These are phyloP conservation scores for Lasiosphaeria hispida DNA, from an alignment of 495 filamentous ascomycete genomes.

Conservation along the genomic window DNA sequence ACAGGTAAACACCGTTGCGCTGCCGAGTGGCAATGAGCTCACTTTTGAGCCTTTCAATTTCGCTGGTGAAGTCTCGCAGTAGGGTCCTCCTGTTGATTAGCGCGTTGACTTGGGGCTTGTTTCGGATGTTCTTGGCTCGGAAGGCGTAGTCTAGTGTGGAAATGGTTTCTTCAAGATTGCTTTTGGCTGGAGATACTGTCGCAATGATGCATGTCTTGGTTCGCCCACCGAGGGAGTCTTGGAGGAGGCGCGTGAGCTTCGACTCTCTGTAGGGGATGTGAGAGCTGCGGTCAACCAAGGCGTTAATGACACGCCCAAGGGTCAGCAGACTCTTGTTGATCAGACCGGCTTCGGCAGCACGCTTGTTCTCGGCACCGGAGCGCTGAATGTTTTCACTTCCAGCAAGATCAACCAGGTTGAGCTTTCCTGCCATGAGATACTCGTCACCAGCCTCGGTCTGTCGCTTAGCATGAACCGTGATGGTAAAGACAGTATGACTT, in stretches of 20 bases:
- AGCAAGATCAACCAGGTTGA: constrained; percentile 94
- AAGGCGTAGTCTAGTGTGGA: constrained; percentile 97
- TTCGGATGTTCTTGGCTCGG: constrained; percentile 95
- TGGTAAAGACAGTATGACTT: constrained; percentile 94
- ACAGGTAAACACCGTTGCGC: constrained; percentile 91
- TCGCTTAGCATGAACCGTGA: constrained; percentile 83
- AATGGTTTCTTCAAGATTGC: constrained; percentile 95
- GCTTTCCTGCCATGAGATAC: constrained; percentile 86
- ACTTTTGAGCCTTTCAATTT: constrained; percentile 90
- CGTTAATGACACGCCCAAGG: constrained; percentile 94
- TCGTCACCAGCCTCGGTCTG: constrained; percentile 77
- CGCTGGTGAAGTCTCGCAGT: constrained; percentile 82
- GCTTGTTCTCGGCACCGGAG: constrained; percentile 95
- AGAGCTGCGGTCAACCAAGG: constrained; percentile 81
- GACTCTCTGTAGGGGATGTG: constrained; percentile 98
- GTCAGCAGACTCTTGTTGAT: constrained; percentile 98
- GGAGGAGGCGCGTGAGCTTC: constrained; percentile 88
- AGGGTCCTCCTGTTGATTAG: constrained; percentile 88
- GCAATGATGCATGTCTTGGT: constrained; percentile 99
- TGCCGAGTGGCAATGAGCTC: constrained; percentile 91
- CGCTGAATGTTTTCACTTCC: constrained; percentile 97
- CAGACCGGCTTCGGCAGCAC: constrained; percentile 88
- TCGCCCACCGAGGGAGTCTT: constrained; percentile 91
- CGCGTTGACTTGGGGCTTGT: constrained; percentile 94
- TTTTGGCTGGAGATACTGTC: constrained; percentile 89